phyloP scores from a whole-genome alignment of 257 asterid genomes.

The Gentiana straminea region DNA sequence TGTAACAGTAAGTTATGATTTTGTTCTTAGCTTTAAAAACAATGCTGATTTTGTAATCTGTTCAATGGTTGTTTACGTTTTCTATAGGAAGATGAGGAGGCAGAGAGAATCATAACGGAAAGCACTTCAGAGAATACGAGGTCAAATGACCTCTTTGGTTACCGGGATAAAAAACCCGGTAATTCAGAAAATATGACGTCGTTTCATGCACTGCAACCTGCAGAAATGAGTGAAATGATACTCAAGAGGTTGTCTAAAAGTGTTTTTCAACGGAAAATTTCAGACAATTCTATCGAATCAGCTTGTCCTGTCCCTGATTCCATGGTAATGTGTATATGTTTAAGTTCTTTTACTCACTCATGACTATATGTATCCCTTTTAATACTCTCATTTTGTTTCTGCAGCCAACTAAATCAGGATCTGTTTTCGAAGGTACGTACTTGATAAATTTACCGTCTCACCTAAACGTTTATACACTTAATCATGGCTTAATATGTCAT shows the following conservation, averaged over 20 bases:
- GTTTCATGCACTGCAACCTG: conserved; percentile 12
- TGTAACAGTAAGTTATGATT: neutral
- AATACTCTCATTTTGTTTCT: conserved; percentile 11
- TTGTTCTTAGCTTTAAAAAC: neutral
- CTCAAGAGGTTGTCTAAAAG: conserved; percentile 20
- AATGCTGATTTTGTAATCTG: neutral
- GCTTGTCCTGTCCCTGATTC: conserved; percentile 2
- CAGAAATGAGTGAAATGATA: conserved; percentile 15
- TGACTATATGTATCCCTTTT: neutral
- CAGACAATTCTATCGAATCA: conserved; percentile 15
- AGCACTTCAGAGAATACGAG: conserved; percentile 17
- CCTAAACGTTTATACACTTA: too few species aligned
- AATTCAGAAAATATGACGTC: conserved; percentile 3
- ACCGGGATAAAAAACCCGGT: conserved; percentile 9
- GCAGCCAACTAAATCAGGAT: conserved; percentile 30
- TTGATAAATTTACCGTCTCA: neutral
- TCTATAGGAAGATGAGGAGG: conserved; percentile 10
- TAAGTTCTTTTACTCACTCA: neutral
- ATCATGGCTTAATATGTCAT: neutral
- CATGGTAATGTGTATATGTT: conserved; percentile 14
- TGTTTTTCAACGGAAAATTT: conserved; percentile 18
- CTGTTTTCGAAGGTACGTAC: conserved; percentile 32
- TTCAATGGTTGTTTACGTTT: too few species aligned
- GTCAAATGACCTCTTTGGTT: conserved; percentile 8
- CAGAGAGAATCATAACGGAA: conserved; percentile 9